Base-by-base conservation (phyloP, 768 basidiomycete species). In the Tulasnella sp. region DNA sequence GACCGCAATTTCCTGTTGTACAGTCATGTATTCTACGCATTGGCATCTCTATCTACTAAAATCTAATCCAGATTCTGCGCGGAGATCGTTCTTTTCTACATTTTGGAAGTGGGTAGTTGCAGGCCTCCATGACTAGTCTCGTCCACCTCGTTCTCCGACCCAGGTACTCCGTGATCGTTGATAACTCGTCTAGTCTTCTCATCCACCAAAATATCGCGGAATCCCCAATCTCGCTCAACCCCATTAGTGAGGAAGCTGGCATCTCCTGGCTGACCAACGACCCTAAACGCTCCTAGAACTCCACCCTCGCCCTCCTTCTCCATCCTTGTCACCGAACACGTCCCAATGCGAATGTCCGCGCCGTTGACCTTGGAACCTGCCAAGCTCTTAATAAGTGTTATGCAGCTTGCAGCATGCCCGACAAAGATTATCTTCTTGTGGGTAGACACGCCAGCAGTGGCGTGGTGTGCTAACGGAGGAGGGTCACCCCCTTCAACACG, bases 391-490 rank as follows among this genome's bases (percentile, higher is more conserved):
- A 88, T 88, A 46, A 95, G 87, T 27, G 91, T 89, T 82, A 94
- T 92, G 79, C 88, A 86, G 24, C 93, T 92, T 8, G 93, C 95
- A 0, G 92, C 93, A 83, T 96, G 94, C 79, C 89, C 90, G 79
- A 94, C 87, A 31, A 96, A 85, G 58, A 95, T 83, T 14, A 94
- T 85, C 44, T 87, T 86, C 78, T 85, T 86, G 82, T 91, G 90
- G 31, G 62, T 16, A 24, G 36, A 74, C n/a, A 42, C 31, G 12
- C 46, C 73, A 27, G 27, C 16, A 18, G 62, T 10, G 12, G 31
- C 31, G 9, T 74, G 73, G 16, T 52, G 46, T 52, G 27, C 42
- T 10, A 31, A 6, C 19, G 36, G 71, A 18, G 44, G 7, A 86
- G 84, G 74, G 88, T 86, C 10, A 86, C 85, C 56, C 36, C 85